These are phyloP conservation scores for Vaccinium vitisidaea DNA, from an alignment of 148 eudicot genomes.

Conservation along the genomic window DNA sequence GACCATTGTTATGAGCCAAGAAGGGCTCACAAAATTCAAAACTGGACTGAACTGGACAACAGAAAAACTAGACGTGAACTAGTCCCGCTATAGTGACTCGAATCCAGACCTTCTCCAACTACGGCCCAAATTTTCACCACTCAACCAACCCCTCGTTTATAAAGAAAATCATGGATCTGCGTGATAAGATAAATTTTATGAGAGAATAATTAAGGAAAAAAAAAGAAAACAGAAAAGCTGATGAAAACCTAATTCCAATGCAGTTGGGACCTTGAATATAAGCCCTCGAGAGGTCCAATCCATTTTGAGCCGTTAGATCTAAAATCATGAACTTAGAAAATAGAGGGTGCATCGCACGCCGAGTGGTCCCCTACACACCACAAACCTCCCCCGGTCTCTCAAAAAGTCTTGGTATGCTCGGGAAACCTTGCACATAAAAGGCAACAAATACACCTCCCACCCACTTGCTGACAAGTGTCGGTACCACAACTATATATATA, in stretches of 20 bases:
- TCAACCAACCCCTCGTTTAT: too few species aligned
- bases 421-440: conserved; percentile 11
- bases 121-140: too few species aligned
- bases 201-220: not conserved
- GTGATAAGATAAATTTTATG: too few species aligned
- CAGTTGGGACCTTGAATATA: not conserved
- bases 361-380: conserved; percentile 14
- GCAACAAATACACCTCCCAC: conserved; percentile 4
- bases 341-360: conserved; percentile 4
- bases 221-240: not conserved
- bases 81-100: too few species aligned
- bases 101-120: too few species aligned
- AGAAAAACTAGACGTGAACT: too few species aligned
- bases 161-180: too few species aligned
- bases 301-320: not conserved
- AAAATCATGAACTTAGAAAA: not conserved
- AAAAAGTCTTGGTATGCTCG: not conserved
- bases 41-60: too few species aligned
- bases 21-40: too few species aligned
- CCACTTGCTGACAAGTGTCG: not conserved
- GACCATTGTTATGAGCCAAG: too few species aligned
- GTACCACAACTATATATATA: not conserved
- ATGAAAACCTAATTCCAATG: not conserved
- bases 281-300: not conserved
- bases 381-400: not conserved